These are phyloP conservation scores for Pseudogymnoascus sp. DNA, from an alignment of 2,329 filamentous ascomycete species.

Conservation along the genomic window DNA sequence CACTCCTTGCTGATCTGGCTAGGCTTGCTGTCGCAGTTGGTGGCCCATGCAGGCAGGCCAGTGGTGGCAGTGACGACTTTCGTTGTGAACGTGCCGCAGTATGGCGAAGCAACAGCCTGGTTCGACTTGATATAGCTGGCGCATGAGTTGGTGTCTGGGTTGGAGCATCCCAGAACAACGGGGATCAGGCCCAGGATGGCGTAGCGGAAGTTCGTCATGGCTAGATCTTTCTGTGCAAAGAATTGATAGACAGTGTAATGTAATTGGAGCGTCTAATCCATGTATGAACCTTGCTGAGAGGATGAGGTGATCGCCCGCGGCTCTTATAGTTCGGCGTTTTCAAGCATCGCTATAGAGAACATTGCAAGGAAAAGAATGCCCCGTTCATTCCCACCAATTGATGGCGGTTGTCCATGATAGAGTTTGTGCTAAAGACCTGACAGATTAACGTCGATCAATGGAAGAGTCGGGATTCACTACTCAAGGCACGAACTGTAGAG, in stretches of 20 bases:
- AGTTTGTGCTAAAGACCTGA: background rate
- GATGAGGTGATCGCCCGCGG: background rate
- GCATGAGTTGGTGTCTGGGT: background rate
- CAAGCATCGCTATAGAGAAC: background rate
- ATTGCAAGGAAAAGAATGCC: background rate
- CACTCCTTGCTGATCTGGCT: background rate
- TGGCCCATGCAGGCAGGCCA: background rate
- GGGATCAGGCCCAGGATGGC: background rate
- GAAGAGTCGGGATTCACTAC: background rate
- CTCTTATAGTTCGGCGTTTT: background rate
- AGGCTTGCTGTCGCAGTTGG: background rate
- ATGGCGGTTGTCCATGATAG: background rate
- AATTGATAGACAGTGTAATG: background rate
- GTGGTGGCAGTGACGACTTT: background rate
- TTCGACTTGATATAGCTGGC: slow-evolving; percentile 1
- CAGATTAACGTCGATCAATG: background rate
- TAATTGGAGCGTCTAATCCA: background rate
- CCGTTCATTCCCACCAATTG: background rate
- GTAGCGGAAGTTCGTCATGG: background rate
- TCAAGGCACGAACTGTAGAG: background rate
- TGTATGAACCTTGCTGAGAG: slow-evolving; percentile 5
- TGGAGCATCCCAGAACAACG: background rate
- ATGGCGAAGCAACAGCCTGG: slow-evolving; percentile 4
- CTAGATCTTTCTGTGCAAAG: background rate
- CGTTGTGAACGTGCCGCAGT: background rate